These are phyloP conservation scores for Pseudogymnoascus sp. DNA, from an alignment of 2,329 filamentous ascomycete species.

Conservation along the genomic window DNA sequence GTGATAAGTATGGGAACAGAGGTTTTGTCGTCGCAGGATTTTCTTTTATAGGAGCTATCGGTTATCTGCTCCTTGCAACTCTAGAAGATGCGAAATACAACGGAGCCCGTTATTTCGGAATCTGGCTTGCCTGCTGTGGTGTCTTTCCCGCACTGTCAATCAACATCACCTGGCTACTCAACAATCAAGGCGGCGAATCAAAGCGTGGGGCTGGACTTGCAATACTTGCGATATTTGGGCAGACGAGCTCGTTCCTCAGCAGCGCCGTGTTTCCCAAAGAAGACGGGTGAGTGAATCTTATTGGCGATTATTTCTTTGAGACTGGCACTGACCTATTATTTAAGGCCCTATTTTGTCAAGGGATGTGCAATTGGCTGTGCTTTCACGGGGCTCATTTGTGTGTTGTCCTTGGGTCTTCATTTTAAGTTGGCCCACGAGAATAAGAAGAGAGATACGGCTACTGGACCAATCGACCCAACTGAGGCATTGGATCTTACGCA, in stretches of 20 bases:
- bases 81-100: constrained; percentile 20
- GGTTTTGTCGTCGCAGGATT: constrained; percentile 29
- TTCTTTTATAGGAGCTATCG: constrained; percentile 24
- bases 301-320: constrained; percentile 10
- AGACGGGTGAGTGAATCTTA: constrained; percentile 17
- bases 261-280: constrained; percentile 21
- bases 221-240: constrained; percentile 24
- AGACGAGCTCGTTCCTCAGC: constrained; percentile 27
- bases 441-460: constrained; percentile 1
- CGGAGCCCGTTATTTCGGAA: constrained; percentile 30
- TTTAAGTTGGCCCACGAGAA: constrained; percentile 11
- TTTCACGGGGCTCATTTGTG: constrained; percentile 7
- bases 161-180: constrained; percentile 28
- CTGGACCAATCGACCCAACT: not conserved
- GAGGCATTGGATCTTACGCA: constrained; percentile 11
- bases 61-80: constrained; percentile 30
- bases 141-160: constrained; percentile 27
- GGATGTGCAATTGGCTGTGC: constrained; percentile 18
- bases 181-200: constrained; percentile 28
- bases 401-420: constrained; percentile 13
- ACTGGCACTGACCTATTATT: constrained; percentile 30
- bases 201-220: constrained; percentile 25
- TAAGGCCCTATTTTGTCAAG: constrained; percentile 29
- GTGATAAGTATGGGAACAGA: constrained; percentile 31
- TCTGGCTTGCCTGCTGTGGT: constrained; percentile 32